Percentiles rank a stretch among this genome's conserved stretches.
Evolutionary conservation across 495 filamentous ascomycete species (phyloP).

Genomic region (Penicillium coprophilum): DNA sequence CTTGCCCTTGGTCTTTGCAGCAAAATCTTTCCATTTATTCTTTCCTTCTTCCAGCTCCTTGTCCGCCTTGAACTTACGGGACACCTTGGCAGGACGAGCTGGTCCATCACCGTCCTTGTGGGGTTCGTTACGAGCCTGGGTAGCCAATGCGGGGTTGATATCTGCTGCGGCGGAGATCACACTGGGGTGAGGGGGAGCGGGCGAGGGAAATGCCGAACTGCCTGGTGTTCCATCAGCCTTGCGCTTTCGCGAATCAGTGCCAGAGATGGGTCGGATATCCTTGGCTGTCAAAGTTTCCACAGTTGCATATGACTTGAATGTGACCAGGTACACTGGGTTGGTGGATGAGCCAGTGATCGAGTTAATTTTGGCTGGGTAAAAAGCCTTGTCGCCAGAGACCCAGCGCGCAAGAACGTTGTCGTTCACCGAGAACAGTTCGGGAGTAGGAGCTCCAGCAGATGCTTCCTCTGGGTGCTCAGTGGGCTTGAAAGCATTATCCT

Average conservation of each 20-base stretch:
- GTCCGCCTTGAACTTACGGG: conserved; percentile 84
- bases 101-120: conserved; percentile 68
- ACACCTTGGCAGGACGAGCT: conserved; percentile 60
- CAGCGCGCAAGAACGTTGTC: conserved; percentile 88
- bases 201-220: conserved; percentile 46
- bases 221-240: conserved; percentile 81
- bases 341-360: conserved; percentile 87
- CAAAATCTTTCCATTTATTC: conserved; percentile 93
- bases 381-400: conserved; percentile 82
- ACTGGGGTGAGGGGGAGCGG: conserved; percentile 50
- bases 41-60: conserved; percentile 88
- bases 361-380: conserved; percentile 91
- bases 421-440: conserved; percentile 74
- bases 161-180: conserved; percentile 88
- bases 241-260: conserved; percentile 72
- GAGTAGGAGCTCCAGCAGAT: conserved; percentile 39
- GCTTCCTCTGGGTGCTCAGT: conserved; percentile 43
- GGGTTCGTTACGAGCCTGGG: conserved; percentile 64
- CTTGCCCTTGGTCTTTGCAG: conserved; percentile 75
- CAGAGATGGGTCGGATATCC: conserved; percentile 75
- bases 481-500: conserved; percentile 58
- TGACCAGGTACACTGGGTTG: conserved; percentile 88
- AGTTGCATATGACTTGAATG: conserved; percentile 81
- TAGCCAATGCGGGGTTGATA: conserved; percentile 76
- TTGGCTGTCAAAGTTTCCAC: conserved; percentile 82